Percentiles rank a stretch among this genome's conserved stretches.
phyloP scores from a whole-genome alignment of 768 basidiomycete species.

The Kwoniella dejecticola region DNA sequence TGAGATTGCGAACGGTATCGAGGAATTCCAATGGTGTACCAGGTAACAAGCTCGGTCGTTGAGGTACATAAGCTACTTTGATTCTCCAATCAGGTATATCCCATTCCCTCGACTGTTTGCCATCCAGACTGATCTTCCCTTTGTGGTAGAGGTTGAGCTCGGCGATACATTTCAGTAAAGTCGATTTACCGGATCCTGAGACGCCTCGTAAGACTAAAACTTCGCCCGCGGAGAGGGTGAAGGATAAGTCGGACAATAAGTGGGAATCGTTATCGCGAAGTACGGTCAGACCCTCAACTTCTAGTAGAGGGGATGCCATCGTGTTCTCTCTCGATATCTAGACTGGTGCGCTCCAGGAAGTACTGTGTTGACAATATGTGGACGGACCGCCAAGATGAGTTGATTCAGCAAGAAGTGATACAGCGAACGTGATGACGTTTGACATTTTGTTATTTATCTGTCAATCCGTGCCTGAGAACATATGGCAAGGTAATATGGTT shows the following conservation, averaged over 20 bases:
- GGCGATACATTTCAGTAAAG: conserved; percentile 79
- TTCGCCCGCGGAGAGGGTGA: conserved; percentile 60
- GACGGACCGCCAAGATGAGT: no score
- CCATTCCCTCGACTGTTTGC: conserved; percentile 61
- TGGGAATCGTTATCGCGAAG: conserved; percentile 24
- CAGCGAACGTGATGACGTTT: no score
- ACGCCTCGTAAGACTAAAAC: conserved; percentile 75
- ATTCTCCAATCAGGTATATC: conserved; percentile 71
- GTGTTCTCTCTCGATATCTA: no score
- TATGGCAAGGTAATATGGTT: no score
- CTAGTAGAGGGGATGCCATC: conserved; percentile 21
- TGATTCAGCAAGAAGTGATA: no score
- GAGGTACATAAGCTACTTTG: conserved; percentile 80
- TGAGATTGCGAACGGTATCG: conserved; percentile 59
- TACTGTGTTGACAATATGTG: no score
- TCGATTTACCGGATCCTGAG: conserved; percentile 70
- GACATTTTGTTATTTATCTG: no score
- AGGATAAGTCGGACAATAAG: conserved; percentile 25
- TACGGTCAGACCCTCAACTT: conserved; percentile 32
- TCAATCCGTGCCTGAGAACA: no score
- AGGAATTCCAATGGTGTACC: conserved; percentile 78
- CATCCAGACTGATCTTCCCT: conserved; percentile 66
- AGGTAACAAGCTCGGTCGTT: conserved; percentile 81
- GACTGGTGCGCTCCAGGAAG: no score
- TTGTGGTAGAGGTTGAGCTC: conserved; percentile 71